A percentile compares a stretch with the other conserved stretches of the same genome.
phyloP scores from a whole-genome alignment of 306 rosid genomes.

The Oxytropis ochrocephala region DNA sequence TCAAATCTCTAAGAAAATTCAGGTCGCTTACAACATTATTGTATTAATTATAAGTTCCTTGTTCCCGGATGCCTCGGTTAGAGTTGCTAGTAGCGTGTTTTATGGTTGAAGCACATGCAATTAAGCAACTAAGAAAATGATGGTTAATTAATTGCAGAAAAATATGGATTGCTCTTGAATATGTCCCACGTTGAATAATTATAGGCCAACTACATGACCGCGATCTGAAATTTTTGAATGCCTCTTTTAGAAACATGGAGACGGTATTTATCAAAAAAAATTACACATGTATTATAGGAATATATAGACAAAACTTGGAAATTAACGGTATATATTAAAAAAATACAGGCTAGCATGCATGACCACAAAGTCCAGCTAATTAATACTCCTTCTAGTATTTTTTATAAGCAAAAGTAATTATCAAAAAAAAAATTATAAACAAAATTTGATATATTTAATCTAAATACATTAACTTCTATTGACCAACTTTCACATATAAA shows the following conservation, averaged over 20 bases:
- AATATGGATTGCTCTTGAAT: slow-evolving; percentile 11
- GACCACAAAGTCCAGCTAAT: no score
- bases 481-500: no score
- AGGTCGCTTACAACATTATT: neutral
- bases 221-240: neutral
- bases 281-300: neutral
- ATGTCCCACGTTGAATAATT: neutral
- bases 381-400: no score
- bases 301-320: no score
- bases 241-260: neutral
- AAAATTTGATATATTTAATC: no score
- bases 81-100: slow-evolving; percentile 41
- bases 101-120: slow-evolving; percentile 54
- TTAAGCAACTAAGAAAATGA: neutral
- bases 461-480: no score
- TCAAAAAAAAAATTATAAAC: no score
- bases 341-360: no score
- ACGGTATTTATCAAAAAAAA: neutral
- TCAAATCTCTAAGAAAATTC: slow-evolving; percentile 18
- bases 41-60: slow-evolving; percentile 16
- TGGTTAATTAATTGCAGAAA: slow-evolving; percentile 4
- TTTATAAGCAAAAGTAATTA: no score
- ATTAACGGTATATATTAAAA: no score
- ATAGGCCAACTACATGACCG: neutral
- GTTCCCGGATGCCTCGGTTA: slow-evolving; percentile 33